Percentiles rank a stretch among this genome's conserved stretches.
These are phyloP conservation scores for Rhodomyrtus psidioides DNA, from an alignment of 441 rosid species.

Conservation along the genomic window DNA sequence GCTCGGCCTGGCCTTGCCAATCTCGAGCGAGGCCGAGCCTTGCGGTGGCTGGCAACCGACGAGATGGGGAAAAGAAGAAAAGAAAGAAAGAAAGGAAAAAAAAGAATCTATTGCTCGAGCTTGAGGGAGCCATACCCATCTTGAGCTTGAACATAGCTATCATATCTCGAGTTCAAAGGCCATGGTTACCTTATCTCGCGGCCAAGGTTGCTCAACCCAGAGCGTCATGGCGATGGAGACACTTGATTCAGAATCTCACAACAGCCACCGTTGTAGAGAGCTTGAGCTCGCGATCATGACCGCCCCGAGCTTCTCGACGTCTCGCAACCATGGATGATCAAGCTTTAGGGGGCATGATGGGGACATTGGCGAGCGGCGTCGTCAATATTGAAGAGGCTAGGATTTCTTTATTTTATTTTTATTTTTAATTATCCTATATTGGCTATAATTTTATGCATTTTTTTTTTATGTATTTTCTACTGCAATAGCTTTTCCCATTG, in stretches of 20 bases:
- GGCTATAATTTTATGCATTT: background rate
- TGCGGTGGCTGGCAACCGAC: too few species aligned
- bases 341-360: background rate
- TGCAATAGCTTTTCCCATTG: background rate
- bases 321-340: background rate
- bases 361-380: background rate
- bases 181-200: too few species aligned
- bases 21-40: too few species aligned
- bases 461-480: background rate
- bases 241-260: background rate
- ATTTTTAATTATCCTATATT: background rate
- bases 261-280: background rate
- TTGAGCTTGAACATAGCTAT: background rate
- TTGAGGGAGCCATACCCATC: background rate
- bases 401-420: background rate
- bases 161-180: background rate
- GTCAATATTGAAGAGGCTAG: background rate
- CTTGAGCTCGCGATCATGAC: background rate
- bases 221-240: background rate
- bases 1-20: too few species aligned
- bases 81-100: too few species aligned
- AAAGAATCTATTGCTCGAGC: accelerated
- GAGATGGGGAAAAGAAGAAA: too few species aligned
- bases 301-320: background rate
- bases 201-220: background rate